A percentile compares a stretch with the other conserved stretches of the same genome.
Conservation (phyloP, 2,329 filamentous ascomycete species). For the Fusarium buxicola region DNA sequence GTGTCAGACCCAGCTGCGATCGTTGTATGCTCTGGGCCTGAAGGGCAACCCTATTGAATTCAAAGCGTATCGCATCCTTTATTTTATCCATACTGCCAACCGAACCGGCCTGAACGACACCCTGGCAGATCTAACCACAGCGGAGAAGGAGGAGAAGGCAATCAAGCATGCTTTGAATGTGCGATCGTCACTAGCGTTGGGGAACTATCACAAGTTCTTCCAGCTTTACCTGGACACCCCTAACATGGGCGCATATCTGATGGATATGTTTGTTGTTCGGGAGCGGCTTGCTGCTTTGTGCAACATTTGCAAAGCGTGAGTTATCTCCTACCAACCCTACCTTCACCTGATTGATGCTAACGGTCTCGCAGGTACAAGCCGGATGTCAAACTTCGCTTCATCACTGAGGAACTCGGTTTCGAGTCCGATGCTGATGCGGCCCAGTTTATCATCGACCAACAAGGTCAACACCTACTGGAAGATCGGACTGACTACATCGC, state of each 20-base stretch:
- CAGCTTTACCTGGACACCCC: slow-evolving; percentile 93
- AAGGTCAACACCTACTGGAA: slow-evolving; percentile 80
- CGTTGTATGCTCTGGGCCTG: slow-evolving; percentile 86
- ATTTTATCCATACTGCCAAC: slow-evolving; percentile 99
- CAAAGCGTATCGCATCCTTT: slow-evolving; percentile 98
- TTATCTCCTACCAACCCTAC: slow-evolving; percentile 40
- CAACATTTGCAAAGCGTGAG: slow-evolving; percentile 95
- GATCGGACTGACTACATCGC: slow-evolving; percentile 79
- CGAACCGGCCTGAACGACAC: slow-evolving; percentile 98
- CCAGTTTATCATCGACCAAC: slow-evolving; percentile 87
- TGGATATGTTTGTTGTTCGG: slow-evolving; percentile 98
- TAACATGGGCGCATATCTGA: slow-evolving; percentile 97
- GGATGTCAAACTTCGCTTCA: slow-evolving; percentile 87
- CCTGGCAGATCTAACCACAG: slow-evolving; percentile 96
- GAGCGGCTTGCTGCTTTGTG: slow-evolving; percentile 92
- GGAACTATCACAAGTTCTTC: slow-evolving; percentile 99
- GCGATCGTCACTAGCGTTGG: slow-evolving; percentile 89
- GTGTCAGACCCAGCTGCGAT: slow-evolving; percentile 97
- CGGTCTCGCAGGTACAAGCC: slow-evolving; percentile 81
- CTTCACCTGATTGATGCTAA: slow-evolving; percentile 57
- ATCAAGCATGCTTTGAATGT: slow-evolving; percentile 94
- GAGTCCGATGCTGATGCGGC: slow-evolving; percentile 91
- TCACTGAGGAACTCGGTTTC: slow-evolving; percentile 96
- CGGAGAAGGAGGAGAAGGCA: slow-evolving; percentile 88
- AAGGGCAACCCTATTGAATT: slow-evolving; percentile 95